Conservation (phyloP, 73 alveolate species). For the Tetrahymena elliotti region DNA sequence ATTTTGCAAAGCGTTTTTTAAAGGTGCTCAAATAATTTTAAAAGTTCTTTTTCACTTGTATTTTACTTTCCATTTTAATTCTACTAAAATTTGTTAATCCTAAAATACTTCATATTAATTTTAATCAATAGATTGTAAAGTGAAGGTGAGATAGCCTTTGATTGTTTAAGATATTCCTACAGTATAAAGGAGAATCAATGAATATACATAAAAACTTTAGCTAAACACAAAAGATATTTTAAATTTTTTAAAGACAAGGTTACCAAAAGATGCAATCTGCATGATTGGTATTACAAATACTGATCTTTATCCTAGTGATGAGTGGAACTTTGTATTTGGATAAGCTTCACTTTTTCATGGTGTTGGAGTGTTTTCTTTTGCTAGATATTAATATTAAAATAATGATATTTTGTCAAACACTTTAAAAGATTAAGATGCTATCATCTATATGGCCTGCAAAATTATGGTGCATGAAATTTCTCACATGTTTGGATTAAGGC, state of each 20-base stretch:
- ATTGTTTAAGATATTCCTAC: not conserved
- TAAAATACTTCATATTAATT: not conserved
- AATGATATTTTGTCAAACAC: not conserved
- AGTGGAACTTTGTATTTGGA: conserved; percentile 78
- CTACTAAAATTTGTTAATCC: not conserved
- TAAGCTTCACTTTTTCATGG: conserved; percentile 37
- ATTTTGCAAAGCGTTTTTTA: not conserved
- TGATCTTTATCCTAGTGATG: conserved; percentile 71
- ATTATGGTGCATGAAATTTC: conserved; percentile 85
- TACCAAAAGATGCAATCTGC: conserved; percentile 81
- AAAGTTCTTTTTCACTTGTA: no score
- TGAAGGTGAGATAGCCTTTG: not conserved
- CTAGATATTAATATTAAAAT: conserved; percentile 20
- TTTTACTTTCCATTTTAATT: no score
- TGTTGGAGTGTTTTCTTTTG: conserved; percentile 66
- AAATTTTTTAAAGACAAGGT: conserved; percentile 47
- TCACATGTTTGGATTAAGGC: conserved; percentile 85
- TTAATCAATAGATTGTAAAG: not conserved
- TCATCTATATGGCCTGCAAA: conserved; percentile 59
- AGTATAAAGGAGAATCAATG: not conserved
- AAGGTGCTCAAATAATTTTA: not conserved
- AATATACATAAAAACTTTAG: not conserved
- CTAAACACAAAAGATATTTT: conserved; percentile 24
- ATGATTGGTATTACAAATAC: conserved; percentile 61
- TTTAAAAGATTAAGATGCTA: conserved; percentile 32